These are phyloP conservation scores for Carex cristatella DNA, from an alignment of 176 grass and related monocot genomes.

Conservation along the genomic window DNA sequence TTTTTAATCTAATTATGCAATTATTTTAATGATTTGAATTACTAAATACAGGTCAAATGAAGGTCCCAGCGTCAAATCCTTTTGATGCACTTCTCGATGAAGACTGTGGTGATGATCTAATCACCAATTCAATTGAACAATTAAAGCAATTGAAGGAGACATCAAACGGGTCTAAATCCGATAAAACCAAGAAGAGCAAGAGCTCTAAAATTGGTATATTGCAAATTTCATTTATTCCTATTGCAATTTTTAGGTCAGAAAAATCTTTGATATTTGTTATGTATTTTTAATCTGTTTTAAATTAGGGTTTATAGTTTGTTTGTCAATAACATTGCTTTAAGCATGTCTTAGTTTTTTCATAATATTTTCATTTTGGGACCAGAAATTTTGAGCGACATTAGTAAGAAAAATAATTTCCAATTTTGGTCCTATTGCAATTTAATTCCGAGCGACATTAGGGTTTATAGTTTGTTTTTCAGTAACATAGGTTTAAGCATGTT, in stretches of 20 bases:
- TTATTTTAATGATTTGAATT: not conserved
- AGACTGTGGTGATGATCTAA: not conserved
- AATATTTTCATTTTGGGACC: too few species aligned
- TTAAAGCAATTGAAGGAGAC: not conserved
- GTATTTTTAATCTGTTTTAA: not conserved
- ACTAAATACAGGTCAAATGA: not conserved
- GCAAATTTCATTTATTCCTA: not conserved
- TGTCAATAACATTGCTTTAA: not conserved
- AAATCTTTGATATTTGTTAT: not conserved
- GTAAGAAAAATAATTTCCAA: too few species aligned
- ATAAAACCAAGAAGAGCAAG: not conserved
- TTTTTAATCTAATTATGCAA: not conserved
- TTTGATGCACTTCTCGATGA: conserved; percentile 3
- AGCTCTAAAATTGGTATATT: not conserved
- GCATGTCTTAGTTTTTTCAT: not conserved
- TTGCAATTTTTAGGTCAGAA: not conserved
- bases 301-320: not conserved
- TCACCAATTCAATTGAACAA: not conserved
- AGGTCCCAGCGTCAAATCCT: not conserved
- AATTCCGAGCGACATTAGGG: not conserved
- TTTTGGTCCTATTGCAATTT: too few species aligned
- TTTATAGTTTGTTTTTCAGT: not conserved
- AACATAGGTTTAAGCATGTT: not conserved
- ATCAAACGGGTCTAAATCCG: not conserved
- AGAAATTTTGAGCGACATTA: too few species aligned